phyloP scores from a whole-genome alignment of 345 rosid genomes.

The Melastoma malabathricum region DNA sequence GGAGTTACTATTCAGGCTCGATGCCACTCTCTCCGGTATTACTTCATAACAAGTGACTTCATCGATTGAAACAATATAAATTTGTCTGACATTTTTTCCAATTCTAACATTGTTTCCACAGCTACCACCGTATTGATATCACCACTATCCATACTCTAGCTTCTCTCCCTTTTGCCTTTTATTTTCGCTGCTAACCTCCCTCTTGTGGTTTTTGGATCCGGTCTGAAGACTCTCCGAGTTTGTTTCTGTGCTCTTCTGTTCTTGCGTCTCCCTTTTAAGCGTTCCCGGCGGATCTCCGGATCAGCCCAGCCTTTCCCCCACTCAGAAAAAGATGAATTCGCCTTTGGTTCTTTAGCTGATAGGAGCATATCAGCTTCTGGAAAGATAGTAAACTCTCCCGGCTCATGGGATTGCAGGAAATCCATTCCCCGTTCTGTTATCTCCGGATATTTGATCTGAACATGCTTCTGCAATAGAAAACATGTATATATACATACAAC shows the following conservation, averaged over 20 bases:
- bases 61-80: no score
- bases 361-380: slow-evolving; percentile 88
- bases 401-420: slow-evolving; percentile 23
- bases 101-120: no score
- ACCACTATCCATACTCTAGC: not conserved
- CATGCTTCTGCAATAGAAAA: slow-evolving; percentile 38
- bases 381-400: slow-evolving; percentile 27
- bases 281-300: slow-evolving; percentile 62
- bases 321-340: slow-evolving; percentile 41
- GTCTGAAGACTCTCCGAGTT: slow-evolving; percentile 13
- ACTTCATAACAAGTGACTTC: no score
- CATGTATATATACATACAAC: not conserved
- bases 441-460: slow-evolving; percentile 54
- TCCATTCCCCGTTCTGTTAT: slow-evolving; percentile 47
- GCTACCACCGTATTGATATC: not conserved
- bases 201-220: slow-evolving; percentile 22
- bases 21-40: no score
- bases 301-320: slow-evolving; percentile 96
- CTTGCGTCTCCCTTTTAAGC: slow-evolving; percentile 21
- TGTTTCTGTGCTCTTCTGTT: slow-evolving; percentile 17
- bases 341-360: slow-evolving; percentile 16
- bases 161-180: not conserved
- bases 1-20: no score
- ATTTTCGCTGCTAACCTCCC: slow-evolving; percentile 40
- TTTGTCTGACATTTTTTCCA: no score